A percentile compares a stretch with the other conserved stretches of the same genome.
Conservation (phyloP, 2,329 filamentous ascomycete genomes). For the Monilinia aucupariae region DNA sequence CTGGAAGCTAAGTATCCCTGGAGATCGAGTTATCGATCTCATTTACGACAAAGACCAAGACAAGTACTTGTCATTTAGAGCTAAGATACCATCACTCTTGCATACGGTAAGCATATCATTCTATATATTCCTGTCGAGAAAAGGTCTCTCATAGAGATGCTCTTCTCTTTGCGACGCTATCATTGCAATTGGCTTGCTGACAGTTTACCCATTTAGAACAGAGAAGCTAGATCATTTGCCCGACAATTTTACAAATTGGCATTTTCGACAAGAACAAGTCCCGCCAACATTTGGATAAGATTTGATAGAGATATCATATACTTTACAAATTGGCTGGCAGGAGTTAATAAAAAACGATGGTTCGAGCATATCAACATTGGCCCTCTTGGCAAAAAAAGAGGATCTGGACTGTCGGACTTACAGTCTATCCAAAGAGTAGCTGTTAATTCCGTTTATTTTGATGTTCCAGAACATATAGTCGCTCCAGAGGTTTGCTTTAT, state of each 20-base stretch:
- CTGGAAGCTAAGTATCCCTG: not conserved
- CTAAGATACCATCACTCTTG: not conserved
- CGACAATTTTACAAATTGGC: not conserved
- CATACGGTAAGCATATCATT: slow-evolving; percentile 3
- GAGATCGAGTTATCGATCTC: not conserved
- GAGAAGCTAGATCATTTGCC: slow-evolving; percentile 2
- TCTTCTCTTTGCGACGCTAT: not conserved
- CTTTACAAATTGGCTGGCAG: slow-evolving; percentile 3
- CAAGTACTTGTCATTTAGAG: slow-evolving; percentile 6
- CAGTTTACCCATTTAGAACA: not conserved
- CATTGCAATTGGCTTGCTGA: not conserved
- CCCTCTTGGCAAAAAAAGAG: slow-evolving; percentile 3
- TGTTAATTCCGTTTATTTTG: slow-evolving; percentile 4
- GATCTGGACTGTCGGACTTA: not conserved
- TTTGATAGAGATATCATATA: slow-evolving; percentile 2
- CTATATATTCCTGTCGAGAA: not conserved
- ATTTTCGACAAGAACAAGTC: not conserved
- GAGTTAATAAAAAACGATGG: not conserved
- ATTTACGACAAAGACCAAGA: slow-evolving; percentile 7
- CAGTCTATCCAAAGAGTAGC: not conserved
- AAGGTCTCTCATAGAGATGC: not conserved
- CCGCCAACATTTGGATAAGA: not conserved
- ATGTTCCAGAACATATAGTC: not conserved
- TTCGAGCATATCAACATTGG: slow-evolving; percentile 5
- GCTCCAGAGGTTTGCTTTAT: not conserved